Conservation (phyloP, 192 early-diverging fungal genomes). For the Piromyces sp. region DNA sequence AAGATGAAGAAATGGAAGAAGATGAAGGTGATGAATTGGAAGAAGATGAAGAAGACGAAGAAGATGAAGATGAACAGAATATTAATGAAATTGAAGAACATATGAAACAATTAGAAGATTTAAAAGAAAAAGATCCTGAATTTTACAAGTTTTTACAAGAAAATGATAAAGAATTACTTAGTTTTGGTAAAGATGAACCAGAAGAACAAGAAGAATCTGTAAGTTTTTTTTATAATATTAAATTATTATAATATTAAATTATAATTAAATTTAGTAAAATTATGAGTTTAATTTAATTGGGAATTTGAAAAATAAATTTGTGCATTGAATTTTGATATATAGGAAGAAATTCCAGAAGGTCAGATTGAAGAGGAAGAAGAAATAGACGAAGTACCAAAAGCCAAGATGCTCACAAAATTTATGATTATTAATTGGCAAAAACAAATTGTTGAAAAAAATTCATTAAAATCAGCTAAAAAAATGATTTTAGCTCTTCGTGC, state of each 20-base stretch:
- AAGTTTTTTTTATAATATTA: no score
- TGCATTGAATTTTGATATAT: no score
- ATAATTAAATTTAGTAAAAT: no score
- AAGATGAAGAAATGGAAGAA: slow-evolving; percentile 30
- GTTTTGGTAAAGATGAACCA: slow-evolving; percentile 39
- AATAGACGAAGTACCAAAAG: slow-evolving; percentile 18
- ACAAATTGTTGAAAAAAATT: slow-evolving; percentile 10
- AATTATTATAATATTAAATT: no score
- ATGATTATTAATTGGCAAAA: not conserved
- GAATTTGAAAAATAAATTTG: no score
- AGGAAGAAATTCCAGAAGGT: slow-evolving; percentile 4
- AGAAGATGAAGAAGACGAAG: not conserved
- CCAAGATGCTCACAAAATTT: not conserved
- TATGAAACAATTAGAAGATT: slow-evolving; percentile 63
- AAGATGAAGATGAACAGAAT: not conserved
- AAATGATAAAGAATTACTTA: slow-evolving; percentile 66
- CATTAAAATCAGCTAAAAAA: not conserved
- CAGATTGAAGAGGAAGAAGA: slow-evolving; percentile 4
- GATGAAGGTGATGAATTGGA: slow-evolving; percentile 28
- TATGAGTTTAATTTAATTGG: no score
- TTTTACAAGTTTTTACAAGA: slow-evolving; percentile 84
- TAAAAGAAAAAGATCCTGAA: slow-evolving; percentile 72
- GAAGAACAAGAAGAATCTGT: slow-evolving; percentile 12
- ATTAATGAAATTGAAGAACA: slow-evolving; percentile 36
- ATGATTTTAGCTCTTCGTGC: not conserved